phyloP scores from a whole-genome alignment of 1,284 basidiomycete species.

The Limonomyces culmigenus region DNA sequence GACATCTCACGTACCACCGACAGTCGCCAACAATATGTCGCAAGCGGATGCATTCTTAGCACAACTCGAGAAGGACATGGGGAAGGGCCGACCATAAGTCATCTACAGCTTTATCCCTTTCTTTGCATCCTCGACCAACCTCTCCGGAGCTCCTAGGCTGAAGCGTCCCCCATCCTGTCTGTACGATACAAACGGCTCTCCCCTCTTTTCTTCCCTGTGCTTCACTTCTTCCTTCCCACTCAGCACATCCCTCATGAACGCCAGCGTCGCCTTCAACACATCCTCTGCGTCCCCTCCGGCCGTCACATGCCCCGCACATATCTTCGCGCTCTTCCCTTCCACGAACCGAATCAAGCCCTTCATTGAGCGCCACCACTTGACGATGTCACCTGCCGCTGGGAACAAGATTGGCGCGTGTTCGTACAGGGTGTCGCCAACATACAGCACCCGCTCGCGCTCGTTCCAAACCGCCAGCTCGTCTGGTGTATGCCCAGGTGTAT shows the following conservation, averaged over 20 bases:
- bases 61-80: constrained; percentile 33
- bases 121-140: too few species aligned
- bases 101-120: too few species aligned
- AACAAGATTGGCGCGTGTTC: constrained; percentile 36
- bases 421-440: constrained; percentile 38
- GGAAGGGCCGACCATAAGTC: too few species aligned
- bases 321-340: constrained; percentile 6
- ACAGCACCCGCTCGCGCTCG: constrained; percentile 26
- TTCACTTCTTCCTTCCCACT: constrained; percentile 21
- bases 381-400: constrained; percentile 30
- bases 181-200: constrained; percentile 24
- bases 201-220: constrained; percentile 16
- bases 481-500: constrained; percentile 39
- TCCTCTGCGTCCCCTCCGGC: constrained; percentile 23
- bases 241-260: constrained; percentile 29
- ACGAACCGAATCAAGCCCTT: constrained; percentile 24
- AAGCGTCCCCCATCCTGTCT: constrained; percentile 23
- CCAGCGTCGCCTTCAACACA: constrained; percentile 21
- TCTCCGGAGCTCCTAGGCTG: constrained; percentile 30
- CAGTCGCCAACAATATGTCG: constrained; percentile 7
- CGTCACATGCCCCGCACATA: constrained; percentile 29
- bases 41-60: constrained; percentile 49
- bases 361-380: constrained; percentile 26
- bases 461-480: constrained; percentile 38
- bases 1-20: constrained; percentile 12